Evolutionary conservation across 2,329 filamentous ascomycete genomes (phyloP).

Genomic region (Byssothecium circinans): DNA sequence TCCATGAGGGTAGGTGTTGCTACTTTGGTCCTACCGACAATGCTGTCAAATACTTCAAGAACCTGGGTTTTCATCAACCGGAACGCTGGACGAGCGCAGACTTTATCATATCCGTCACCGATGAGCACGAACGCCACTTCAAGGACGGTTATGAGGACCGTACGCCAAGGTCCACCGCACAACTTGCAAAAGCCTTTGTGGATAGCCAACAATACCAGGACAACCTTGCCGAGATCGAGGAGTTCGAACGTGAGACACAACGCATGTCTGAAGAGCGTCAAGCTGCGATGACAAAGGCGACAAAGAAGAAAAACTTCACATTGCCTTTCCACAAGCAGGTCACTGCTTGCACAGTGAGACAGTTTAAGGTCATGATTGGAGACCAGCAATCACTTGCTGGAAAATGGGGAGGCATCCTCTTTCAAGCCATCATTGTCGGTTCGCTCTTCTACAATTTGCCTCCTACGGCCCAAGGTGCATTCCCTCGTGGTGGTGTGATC

Average conservation of each 20-base stretch:
- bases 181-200: slow-evolving; percentile 54
- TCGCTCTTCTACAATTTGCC: slow-evolving; percentile 58
- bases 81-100: slow-evolving; percentile 69
- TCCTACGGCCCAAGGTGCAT: slow-evolving; percentile 56
- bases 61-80: slow-evolving; percentile 68
- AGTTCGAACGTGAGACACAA: slow-evolving; percentile 41
- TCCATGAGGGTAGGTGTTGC: slow-evolving; percentile 45
- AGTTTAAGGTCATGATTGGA: slow-evolving; percentile 57
- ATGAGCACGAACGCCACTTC: slow-evolving; percentile 59
- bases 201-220: slow-evolving; percentile 41
- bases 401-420: slow-evolving; percentile 53
- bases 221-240: slow-evolving; percentile 45
- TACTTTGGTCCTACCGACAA: slow-evolving; percentile 66
- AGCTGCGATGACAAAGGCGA: slow-evolving; percentile 37
- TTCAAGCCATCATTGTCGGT: slow-evolving; percentile 45
- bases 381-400: slow-evolving; percentile 54
- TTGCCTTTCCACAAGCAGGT: slow-evolving; percentile 44
- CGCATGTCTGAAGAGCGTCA: slow-evolving; percentile 34
- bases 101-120: slow-evolving; percentile 72
- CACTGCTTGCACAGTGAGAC: slow-evolving; percentile 43
- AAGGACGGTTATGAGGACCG: slow-evolving; percentile 60
- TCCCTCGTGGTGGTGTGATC: slow-evolving; percentile 62
- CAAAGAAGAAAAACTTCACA: slow-evolving; percentile 47
- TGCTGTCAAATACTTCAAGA: slow-evolving; percentile 66
- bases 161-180: slow-evolving; percentile 57